Percentiles rank a stretch among this genome's conserved stretches.
Conservation (phyloP, 306 rosid genomes). For the Prinsepia uniflora region DNA sequence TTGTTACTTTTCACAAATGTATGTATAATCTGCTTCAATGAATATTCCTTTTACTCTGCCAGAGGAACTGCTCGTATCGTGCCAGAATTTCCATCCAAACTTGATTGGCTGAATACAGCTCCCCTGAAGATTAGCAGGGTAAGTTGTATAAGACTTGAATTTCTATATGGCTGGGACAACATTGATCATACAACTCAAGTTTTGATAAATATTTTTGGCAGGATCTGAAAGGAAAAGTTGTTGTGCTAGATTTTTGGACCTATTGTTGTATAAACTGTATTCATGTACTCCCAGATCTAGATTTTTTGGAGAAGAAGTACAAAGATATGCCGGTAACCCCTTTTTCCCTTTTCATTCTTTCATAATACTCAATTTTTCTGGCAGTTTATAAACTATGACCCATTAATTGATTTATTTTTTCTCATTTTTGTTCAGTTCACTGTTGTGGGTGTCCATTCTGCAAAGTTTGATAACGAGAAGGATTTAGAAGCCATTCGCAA, state of each 20-base stretch:
- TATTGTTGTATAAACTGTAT: slow-evolving; percentile 95
- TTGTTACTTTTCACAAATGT: slow-evolving; percentile 1
- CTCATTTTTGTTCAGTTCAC: slow-evolving; percentile 51
- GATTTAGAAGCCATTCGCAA: slow-evolving; percentile 96
- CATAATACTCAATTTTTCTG: slow-evolving; percentile 19
- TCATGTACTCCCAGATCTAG: slow-evolving; percentile 95
- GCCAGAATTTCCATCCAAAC: slow-evolving; percentile 90
- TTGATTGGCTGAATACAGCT: slow-evolving; percentile 90
- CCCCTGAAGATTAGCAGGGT: slow-evolving; percentile 87
- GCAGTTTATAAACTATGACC: background rate
- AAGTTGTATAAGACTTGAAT: slow-evolving; percentile 28
- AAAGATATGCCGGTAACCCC: slow-evolving; percentile 76
- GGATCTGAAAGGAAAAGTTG: slow-evolving; percentile 95
- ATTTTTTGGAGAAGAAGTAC: slow-evolving; percentile 82
- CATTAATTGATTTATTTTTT: background rate
- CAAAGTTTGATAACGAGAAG: slow-evolving; percentile 93
- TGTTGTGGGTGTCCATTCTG: slow-evolving; percentile 97
- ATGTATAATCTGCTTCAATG: slow-evolving; percentile 18
- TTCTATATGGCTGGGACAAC: slow-evolving; percentile 24
- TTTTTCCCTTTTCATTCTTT: slow-evolving; percentile 27
- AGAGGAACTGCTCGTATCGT: slow-evolving; percentile 68
- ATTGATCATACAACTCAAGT: slow-evolving; percentile 7
- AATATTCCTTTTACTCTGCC: slow-evolving; percentile 34
- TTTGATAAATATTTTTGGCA: slow-evolving; percentile 40
- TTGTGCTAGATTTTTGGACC: slow-evolving; percentile 90